Percentiles rank a stretch among this genome's conserved stretches.
Conservation (phyloP, 2,329 filamentous ascomycete species). For the Ophiostoma pallidulum region DNA sequence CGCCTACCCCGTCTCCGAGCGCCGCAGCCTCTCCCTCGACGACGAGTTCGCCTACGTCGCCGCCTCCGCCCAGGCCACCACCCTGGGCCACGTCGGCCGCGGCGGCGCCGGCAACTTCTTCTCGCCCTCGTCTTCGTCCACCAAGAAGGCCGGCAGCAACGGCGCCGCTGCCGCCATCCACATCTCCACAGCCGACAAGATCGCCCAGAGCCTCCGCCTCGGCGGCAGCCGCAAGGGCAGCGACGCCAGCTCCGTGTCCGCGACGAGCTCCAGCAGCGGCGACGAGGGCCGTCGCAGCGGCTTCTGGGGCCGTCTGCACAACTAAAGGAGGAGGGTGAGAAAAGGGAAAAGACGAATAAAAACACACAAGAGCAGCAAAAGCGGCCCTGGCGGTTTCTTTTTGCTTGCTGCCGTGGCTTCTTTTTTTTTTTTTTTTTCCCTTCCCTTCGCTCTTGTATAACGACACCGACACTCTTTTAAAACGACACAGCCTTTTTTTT, state of each 20-base stretch:
- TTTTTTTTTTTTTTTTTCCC: conserved; percentile 1
- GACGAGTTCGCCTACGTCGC: conserved; percentile 52
- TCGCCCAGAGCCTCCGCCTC: not conserved
- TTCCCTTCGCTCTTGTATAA: not conserved
- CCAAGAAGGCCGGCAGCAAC: conserved; percentile 7
- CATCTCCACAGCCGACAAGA: conserved; percentile 9
- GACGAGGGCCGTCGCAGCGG: conserved; percentile 17
- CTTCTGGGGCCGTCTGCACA: conserved; percentile 32
- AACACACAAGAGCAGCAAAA: too few relatives aligned
- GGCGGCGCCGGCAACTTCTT: conserved; percentile 54
- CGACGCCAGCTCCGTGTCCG: conserved; percentile 21
- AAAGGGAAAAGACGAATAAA: too few relatives aligned
- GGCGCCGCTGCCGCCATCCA: not conserved
- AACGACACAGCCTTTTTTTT: not conserved
- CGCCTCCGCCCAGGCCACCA: conserved; percentile 40
- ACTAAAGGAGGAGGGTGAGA: too few relatives aligned
- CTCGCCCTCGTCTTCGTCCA: conserved; percentile 14
- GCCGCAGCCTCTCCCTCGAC: conserved; percentile 55
- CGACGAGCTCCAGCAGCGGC: conserved; percentile 18
- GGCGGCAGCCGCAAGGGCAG: conserved; percentile 21
- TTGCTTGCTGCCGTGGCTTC: not conserved
- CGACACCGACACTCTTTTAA: too few relatives aligned
- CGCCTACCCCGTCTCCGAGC: conserved; percentile 41
- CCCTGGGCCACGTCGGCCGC: conserved; percentile 51
- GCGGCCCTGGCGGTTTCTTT: too few relatives aligned